Base-by-base conservation (phyloP, 257 asterid genomes). In the Solanum chmielewskii region DNA sequence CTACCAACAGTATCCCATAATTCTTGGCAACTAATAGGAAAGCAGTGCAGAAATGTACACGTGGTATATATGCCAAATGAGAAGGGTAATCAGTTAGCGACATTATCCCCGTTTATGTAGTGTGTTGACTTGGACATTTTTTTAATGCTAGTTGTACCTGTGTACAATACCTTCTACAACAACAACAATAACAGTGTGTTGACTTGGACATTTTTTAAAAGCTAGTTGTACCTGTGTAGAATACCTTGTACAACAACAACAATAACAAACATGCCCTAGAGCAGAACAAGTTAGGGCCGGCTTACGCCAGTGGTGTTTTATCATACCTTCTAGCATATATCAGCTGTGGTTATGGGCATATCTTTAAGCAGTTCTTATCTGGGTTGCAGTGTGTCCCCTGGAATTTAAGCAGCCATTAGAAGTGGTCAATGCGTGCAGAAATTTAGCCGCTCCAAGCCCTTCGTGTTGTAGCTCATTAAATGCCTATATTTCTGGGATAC, bases 381-480 rank as follows among this genome's bases (percentile, higher is more conserved):
- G 73, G 70, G 60, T 41, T 93, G 91, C 94, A 97, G 99, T 90
- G 60, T 97, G 99, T 88, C 99, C 99, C 35, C 91, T 97, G 93
- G 95, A 95, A 60, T 92, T 97, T 86, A 91, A 91, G 84, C 94
- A 89, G 42, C 99, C 99, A 56, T 86, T 90, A 37, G 99, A 97
- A 90, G 99, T 97, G 86, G 94, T 93, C 88, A 88, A 90, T 66
- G 94, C 98, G 44, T 97, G 99, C 91, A 94, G 88, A 76, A 94
- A 93, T 88, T 92, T 92, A 60, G 94, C 96, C 68, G 98, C 95
- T 84, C 96, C 98, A 1, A 94, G 93, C 83, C 96, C 97, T 84
- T 96, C 97, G 74, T 97, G 99, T 90, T 97, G 99, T 87, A 94
- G 95, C 90, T 92, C 99, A 33, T 90, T 97, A 78, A 95, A 90